Evolutionary conservation across 164 flowering plant genomes (phyloP).

Genomic region (Liriodendron chinense): DNA sequence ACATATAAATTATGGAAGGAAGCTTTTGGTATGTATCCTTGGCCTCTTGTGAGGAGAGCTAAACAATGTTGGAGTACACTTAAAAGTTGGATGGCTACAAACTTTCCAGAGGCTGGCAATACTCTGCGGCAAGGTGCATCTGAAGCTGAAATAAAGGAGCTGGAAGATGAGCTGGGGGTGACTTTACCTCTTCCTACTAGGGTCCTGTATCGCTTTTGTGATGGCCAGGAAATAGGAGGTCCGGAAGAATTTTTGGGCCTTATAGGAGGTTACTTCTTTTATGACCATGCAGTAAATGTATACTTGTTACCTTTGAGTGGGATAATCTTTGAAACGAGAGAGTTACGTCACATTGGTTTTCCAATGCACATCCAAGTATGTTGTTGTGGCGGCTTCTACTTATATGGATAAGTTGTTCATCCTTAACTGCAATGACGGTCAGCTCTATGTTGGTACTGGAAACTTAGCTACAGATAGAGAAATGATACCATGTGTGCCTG

Average conservation of each 20-base stretch:
- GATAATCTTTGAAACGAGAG: constrained; percentile 43
- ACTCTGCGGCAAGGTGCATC: constrained; percentile 71
- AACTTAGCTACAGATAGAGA: constrained; percentile 53
- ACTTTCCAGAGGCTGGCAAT: constrained; percentile 47
- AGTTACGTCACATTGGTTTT: constrained; percentile 32
- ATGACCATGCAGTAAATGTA: constrained; percentile 65
- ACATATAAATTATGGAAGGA: constrained; percentile 71
- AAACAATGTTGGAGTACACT: constrained; percentile 57
- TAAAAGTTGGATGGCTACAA: constrained; percentile 42
- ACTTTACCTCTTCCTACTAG: constrained; percentile 78
- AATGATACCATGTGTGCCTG: constrained; percentile 86
- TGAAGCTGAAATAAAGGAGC: constrained; percentile 55
- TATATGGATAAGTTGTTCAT: constrained; percentile 54
- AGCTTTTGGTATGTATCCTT: constrained; percentile 65
- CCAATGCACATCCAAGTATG: constrained; percentile 35
- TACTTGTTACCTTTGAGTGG: constrained; percentile 52
- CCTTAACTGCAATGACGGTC: constrained; percentile 66
- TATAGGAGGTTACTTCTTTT: constrained; percentile 83
- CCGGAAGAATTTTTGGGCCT: constrained; percentile 44
- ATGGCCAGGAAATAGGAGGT: constrained; percentile 58
- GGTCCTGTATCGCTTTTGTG: constrained; percentile 74
- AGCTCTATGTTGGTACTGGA: constrained; percentile 77
- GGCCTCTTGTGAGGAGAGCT: constrained; percentile 58
- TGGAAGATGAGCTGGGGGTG: constrained; percentile 57
- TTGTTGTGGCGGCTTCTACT: constrained; percentile 64